These are phyloP conservation scores for Jatropha podagrica DNA, from an alignment of 441 rosid species.

Conservation along the genomic window DNA sequence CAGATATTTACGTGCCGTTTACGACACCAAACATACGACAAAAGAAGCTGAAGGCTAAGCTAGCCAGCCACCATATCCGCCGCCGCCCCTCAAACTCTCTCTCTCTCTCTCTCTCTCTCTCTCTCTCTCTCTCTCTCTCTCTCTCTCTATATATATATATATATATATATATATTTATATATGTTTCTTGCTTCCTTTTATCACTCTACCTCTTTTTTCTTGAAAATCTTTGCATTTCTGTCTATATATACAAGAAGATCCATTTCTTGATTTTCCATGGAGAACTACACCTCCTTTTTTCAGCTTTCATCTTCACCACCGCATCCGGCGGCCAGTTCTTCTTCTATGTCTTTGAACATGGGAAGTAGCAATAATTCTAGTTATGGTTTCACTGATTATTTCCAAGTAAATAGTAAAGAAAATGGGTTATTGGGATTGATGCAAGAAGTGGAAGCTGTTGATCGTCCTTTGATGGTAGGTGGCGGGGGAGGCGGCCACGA, in stretches of 20 bases:
- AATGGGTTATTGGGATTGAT: conserved; percentile 32
- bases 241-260: background rate
- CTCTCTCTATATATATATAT: too few relatives aligned
- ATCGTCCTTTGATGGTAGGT: background rate
- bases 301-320: background rate
- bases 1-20: conserved; percentile 39
- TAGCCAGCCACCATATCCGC: background rate
- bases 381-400: conserved; percentile 9
- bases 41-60: background rate
- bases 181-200: too few relatives aligned
- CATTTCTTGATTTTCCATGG: background rate
- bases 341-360: conserved; percentile 27
- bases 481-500: background rate
- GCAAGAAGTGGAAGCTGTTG: conserved; percentile 27
- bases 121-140: background rate
- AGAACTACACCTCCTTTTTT: background rate
- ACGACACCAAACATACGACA: conserved; percentile 31
- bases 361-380: background rate
- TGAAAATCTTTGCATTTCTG: background rate
- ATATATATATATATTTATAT: too few relatives aligned
- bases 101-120: background rate
- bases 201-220: background rate
- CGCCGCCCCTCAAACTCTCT: conserved; percentile 29
- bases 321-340: background rate
- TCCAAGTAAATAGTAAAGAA: conserved; percentile 24